Base-by-base conservation (phyloP, 75 land plant species). In the Larix kaempferi region DNA sequence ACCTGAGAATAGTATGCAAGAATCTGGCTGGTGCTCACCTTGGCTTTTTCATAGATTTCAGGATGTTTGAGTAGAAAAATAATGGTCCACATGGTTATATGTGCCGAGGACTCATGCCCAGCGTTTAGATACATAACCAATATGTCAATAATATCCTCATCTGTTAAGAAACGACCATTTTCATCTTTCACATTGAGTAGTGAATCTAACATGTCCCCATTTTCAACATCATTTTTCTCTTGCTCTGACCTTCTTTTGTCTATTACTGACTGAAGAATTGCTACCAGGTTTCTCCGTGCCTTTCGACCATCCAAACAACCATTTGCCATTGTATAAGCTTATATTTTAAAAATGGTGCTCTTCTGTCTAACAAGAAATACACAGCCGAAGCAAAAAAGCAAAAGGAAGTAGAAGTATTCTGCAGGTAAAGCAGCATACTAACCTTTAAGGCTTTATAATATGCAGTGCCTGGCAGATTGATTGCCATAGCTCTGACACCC, bases 401-500 rank as follows among this genome's bases (percentile, higher is more conserved):
- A 44, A 39, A 65, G 52, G 44, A 77, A 37, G 25, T 44, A 37
- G 55, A 63, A 71, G 22, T 44, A 12, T 4, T 22, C 16, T 41
- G 29, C 25, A 44, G 27, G 21, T 22, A 22, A 73, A 73, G 74
- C 7, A 25, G 62, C 44, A 72, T n/a, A 63, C 49, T 75, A 27
- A 93, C 95, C 95, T 93, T 91, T 16, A 93, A 84, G 4, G 93
- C 93, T 15, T 78, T 80, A 63, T 89, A 78, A 65, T 85, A 93
- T 61, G 95, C 86, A 67, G 90, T 89, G 16, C 95, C 95, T 2
- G 95, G 95, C 14, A 93, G 2, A 58, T 91, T 80, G 65, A 94
- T 88, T 21, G 95, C 88, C 89, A 92, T 82, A 15, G 97, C 92
- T 60, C 97, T 71, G 75, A 94, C 85, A 19, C 97, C 97, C 69